Percentiles rank a stretch among this genome's conserved stretches.
Evolutionary conservation across 768 basidiomycete genomes (phyloP).

Genomic region (Hebeloma cylindrosporum): DNA sequence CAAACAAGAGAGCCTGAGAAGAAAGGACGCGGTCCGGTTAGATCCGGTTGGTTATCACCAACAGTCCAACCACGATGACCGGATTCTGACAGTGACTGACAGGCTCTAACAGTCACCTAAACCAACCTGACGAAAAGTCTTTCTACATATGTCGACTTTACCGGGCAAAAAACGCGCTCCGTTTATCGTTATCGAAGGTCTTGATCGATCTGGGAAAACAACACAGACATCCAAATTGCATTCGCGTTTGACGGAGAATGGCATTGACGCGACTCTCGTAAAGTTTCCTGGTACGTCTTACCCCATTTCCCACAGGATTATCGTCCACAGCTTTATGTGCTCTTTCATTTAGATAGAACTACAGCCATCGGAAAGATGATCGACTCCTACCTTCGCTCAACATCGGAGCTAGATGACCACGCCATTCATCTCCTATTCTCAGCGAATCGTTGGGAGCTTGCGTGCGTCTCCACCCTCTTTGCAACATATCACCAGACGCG

Average conservation of each 20-base stretch:
- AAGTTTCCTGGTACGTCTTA: slow-evolving; percentile 84
- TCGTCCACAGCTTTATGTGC: background rate
- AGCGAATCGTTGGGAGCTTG: slow-evolving; percentile 95
- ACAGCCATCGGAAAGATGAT: slow-evolving; percentile 93
- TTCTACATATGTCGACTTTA: no score
- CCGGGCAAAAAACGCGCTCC: no score
- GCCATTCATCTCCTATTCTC: slow-evolving; percentile 94
- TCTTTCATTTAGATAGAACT: slow-evolving; percentile 65
- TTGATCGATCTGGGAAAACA: slow-evolving; percentile 94
- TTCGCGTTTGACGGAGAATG: slow-evolving; percentile 46
- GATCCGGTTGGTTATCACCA: no score
- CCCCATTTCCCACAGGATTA: background rate
- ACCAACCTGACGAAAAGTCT: no score
- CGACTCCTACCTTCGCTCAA: slow-evolving; percentile 82
- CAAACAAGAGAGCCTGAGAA: no score
- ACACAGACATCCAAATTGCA: slow-evolving; percentile 76
- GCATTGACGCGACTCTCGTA: slow-evolving; percentile 53
- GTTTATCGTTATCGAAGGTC: slow-evolving; percentile 92
- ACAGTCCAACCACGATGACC: no score
- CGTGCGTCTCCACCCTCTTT: slow-evolving; percentile 46
- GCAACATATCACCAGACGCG: background rate
- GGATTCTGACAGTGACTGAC: no score
- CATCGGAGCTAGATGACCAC: slow-evolving; percentile 86
- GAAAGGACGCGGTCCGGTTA: no score
- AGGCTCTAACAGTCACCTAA: no score